Evolutionary conservation across 495 filamentous ascomycete genomes (phyloP), one percentile per base, ranked within the genome.

Genomic region (Penicillium manginii): DNA sequence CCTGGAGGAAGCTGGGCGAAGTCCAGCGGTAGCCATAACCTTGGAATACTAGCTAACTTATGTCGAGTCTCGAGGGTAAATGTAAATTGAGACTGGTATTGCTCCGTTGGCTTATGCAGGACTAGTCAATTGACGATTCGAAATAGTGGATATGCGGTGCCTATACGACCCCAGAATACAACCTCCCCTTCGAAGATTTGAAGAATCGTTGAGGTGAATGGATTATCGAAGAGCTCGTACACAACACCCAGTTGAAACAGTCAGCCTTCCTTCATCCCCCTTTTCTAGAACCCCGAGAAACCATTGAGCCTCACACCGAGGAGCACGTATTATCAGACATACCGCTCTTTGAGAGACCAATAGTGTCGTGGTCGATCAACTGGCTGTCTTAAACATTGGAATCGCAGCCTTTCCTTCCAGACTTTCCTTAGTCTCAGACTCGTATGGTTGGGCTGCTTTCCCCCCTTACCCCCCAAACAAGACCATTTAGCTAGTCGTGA

Each of bases 371-470:
- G 23, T 18, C 22, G 10, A 31, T 50, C 14, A n/a, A 7, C 8
- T 43, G 26, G 19, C 17, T 69, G 64, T 69, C 66, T 67, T 50
- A 69, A 61, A 69, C 66, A 69, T 69, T 61, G 33, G 32, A 49
- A 64, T 58, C 51, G 43, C 46, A 50, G 26, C 60, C 19, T 64
- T 50, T 32, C 58, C 18, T 53, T 45, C 50, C 53, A 18, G 29
- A 17, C 26, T 42, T 8, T 39, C 32, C 9, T 49, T 37, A 21
- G 66, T 59, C 63, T 63, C 60, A 54, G 58, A 55, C 46, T 58
- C 40, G 54, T 61, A 46, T 29, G 18, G 51, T 64, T 62, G 48
- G 54, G 53, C 54, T 40, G 50, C 29, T 31, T 32, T 43, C 35
- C 42, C 29, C 4, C 4, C 18, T 7, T 23, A 23, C 9, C 17